Percentiles rank a stretch among this genome's conserved stretches.
Evolutionary conservation across 2,329 filamentous ascomycete genomes (phyloP).

Genomic region (Calonectria honghensis): DNA sequence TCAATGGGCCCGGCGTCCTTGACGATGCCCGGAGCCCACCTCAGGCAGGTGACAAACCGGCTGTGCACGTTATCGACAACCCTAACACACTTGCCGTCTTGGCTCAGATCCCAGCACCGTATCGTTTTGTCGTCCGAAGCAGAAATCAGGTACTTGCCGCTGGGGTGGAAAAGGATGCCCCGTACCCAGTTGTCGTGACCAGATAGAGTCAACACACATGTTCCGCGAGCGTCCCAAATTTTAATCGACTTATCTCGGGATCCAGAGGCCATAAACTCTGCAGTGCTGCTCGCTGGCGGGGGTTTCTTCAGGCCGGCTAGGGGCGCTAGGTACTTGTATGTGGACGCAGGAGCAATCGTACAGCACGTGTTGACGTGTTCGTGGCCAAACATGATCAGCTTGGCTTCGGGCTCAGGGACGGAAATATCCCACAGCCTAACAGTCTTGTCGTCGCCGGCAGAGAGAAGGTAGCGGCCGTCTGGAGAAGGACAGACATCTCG

Average conservation of each 20-base stretch:
- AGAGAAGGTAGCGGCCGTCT: constrained; percentile 89
- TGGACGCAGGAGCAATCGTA: constrained; percentile 85
- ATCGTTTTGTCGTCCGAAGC: constrained; percentile 94
- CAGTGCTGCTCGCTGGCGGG: constrained; percentile 82
- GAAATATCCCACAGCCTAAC: constrained; percentile 90
- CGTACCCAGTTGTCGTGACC: constrained; percentile 98
- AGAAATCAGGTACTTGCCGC: constrained; percentile 91
- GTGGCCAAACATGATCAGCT: constrained; percentile 88
- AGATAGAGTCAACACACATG: constrained; percentile 86
- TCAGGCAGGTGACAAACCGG: constrained; percentile 89
- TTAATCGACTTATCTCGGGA: constrained; percentile 93
- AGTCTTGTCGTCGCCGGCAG: constrained; percentile 88
- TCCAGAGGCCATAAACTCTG: constrained; percentile 93
- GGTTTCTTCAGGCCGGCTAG: constrained; percentile 90
- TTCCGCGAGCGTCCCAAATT: constrained; percentile 91
- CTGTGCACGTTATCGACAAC: constrained; percentile 84
- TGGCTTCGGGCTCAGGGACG: constrained; percentile 78
- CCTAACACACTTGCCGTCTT: constrained; percentile 94
- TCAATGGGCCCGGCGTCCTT: constrained; percentile 47
- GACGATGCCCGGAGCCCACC: constrained; percentile 82
- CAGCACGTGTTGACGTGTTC: constrained; percentile 92
- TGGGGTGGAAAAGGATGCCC: constrained; percentile 90
- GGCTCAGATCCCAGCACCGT: constrained; percentile 93
- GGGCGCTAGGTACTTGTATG: constrained; percentile 85
- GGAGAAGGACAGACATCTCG: constrained; percentile 88